Evolutionary conservation across 2,329 filamentous ascomycete genomes (phyloP).

Genomic region (Exophiala oligosperma): DNA sequence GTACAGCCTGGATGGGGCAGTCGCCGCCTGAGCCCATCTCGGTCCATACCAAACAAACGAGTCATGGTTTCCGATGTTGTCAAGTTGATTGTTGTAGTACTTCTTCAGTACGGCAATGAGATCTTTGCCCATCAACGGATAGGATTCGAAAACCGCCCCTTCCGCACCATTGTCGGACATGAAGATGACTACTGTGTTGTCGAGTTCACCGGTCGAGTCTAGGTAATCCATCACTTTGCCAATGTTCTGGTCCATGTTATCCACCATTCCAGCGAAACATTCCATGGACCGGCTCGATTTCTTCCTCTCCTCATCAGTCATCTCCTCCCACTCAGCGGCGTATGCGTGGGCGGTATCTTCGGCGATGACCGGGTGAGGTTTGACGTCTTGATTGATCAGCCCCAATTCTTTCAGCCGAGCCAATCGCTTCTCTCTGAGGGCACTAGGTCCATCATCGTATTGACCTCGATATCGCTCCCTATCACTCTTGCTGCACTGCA

Average conservation of each 20-base stretch:
- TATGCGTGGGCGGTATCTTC: conserved; percentile 31
- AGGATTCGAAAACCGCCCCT: conserved; percentile 47
- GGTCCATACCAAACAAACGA: conserved; percentile 55
- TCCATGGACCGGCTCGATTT: conserved; percentile 51
- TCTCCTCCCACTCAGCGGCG: conserved; percentile 42
- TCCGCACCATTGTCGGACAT: conserved; percentile 54
- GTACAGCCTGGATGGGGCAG: conserved; percentile 41
- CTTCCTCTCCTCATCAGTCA: conserved; percentile 39
- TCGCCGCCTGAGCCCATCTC: conserved; percentile 50
- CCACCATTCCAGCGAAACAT: conserved; percentile 53
- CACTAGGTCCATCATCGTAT: conserved; percentile 54
- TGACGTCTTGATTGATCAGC: conserved; percentile 43
- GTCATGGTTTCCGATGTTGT: conserved; percentile 48
- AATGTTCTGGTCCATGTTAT: conserved; percentile 47
- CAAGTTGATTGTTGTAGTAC: conserved; percentile 50
- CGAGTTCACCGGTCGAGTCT: conserved; percentile 47
- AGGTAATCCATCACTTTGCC: conserved; percentile 49
- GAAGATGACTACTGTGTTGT: conserved; percentile 53
- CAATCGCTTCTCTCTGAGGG: conserved; percentile 46
- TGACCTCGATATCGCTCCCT: conserved; percentile 50
- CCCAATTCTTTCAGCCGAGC: conserved; percentile 47
- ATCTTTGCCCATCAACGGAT: conserved; percentile 42
- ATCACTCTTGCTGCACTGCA: conserved; percentile 50
- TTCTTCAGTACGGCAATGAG: conserved; percentile 45
- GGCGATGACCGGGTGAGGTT: conserved; percentile 45